Conservation (phyloP, 2,329 filamentous ascomycete species). For the Conoideocrella luteorostrata region DNA sequence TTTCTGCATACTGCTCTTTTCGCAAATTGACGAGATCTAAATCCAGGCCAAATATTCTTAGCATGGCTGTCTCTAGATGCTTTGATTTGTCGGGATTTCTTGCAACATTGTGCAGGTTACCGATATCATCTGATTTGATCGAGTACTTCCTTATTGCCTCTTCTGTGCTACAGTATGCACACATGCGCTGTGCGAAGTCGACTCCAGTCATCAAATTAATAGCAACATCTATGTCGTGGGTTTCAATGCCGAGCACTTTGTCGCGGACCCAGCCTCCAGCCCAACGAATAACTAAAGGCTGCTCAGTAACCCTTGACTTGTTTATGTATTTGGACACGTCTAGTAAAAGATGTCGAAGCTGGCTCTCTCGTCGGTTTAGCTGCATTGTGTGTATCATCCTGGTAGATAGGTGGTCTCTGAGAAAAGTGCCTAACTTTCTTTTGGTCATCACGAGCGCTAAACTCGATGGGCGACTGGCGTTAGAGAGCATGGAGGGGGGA, state of each 20-base stretch:
- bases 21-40: constrained; percentile 85
- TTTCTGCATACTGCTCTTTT: constrained; percentile 84
- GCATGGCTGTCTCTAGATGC: constrained; percentile 14
- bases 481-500: neutral
- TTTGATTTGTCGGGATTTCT: constrained; percentile 13
- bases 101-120: constrained; percentile 10
- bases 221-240: constrained; percentile 78
- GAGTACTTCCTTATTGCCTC: constrained; percentile 4
- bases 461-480: neutral
- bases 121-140: constrained; percentile 4
- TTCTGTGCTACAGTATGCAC: constrained; percentile 53
- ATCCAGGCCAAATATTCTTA: constrained; percentile 12
- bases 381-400: constrained; percentile 26
- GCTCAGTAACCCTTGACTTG: constrained; percentile 35
- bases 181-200: constrained; percentile 63
- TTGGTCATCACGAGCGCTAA: constrained; percentile 5
- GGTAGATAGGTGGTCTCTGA: constrained; percentile 14
- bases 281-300: constrained; percentile 63
- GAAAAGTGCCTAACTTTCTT: constrained; percentile 12
- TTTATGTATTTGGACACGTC: constrained; percentile 67
- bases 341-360: constrained; percentile 68
- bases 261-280: constrained; percentile 86
- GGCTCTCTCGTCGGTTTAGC: constrained; percentile 65
- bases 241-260: constrained; percentile 65
- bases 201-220: constrained; percentile 82